Evolutionary conservation across 164 flowering plant species (phyloP).

Genomic region (Nelumbo lutea): DNA sequence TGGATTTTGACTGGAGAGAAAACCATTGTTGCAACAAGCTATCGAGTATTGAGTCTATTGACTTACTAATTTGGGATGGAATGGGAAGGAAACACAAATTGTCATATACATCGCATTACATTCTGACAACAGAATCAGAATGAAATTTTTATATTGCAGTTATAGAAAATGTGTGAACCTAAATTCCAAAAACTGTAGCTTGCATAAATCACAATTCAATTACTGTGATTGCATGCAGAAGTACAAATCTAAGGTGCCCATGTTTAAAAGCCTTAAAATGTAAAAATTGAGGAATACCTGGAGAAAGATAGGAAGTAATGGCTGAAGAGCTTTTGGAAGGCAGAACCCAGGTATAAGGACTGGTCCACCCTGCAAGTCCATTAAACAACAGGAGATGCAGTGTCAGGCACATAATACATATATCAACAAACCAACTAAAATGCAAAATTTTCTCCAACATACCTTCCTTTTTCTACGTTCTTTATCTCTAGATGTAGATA

Average conservation of each 20-base stretch:
- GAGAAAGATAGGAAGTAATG: constrained; percentile 90
- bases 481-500: constrained; percentile 87
- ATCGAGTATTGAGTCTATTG: too few species aligned
- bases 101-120: too few species aligned
- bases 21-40: too few species aligned
- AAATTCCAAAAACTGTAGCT: too few species aligned
- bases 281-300: constrained; percentile 45
- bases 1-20: too few species aligned
- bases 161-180: too few species aligned
- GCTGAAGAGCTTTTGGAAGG: constrained; percentile 94
- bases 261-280: not conserved
- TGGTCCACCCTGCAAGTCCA: constrained; percentile 72
- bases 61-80: too few species aligned
- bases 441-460: not conserved
- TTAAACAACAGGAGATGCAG: not conserved
- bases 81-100: too few species aligned
- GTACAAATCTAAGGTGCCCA: not conserved
- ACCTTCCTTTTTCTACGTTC: constrained; percentile 93
- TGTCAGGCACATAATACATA: not conserved
- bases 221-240: not conserved
- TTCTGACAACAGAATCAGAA: too few species aligned
- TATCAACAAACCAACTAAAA: not conserved
- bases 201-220: too few species aligned
- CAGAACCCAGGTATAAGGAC: constrained; percentile 90
- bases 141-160: too few species aligned